Evolutionary conservation across 768 basidiomycete genomes (phyloP), one percentile per base, ranked within the genome.

Genomic region (Gelatoporia subvermispora): DNA sequence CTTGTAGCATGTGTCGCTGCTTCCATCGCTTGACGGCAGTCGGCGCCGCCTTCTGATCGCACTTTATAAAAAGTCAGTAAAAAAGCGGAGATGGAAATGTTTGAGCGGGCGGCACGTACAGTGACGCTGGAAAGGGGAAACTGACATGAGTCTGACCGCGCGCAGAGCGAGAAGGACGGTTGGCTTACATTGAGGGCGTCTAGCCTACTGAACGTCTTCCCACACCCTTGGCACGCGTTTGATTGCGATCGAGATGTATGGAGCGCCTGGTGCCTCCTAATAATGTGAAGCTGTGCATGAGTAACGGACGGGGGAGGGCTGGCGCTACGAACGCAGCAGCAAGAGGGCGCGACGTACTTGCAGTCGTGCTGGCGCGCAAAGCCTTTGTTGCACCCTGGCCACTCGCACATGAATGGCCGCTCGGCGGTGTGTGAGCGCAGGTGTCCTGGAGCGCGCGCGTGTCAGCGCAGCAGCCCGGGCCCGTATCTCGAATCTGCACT

Each of bases 301-400:
- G 56, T 13, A 52, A 45, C 13, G 38, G 42, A 41, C 37, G 37
- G 11, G 21, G 16, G 36, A 41, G 35, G 41, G 47, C 24, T 23
- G 42, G 43, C 37, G 50, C 47, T 44, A 21, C 47, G 7, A 13
- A 13, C 28, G 28, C 28, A 4, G 28, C 21, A 34, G 35, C 42
- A 31, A 11, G 37, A n/a, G 35, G 37, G 35, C 22, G n/a, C 36
- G 16, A 82, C 87, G 63, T 61, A 88, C 85, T 96, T 96, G 88
- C 93, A 95, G 64, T 97, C 93, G 66, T 97, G 93, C 65, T 94
- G 91, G 39, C 93, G 79, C 43, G 93, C 93, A 64, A 96, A 95
- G 21, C 90, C 87, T 65, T 96, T 97, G 63, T 87, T 88, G 66
- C 93, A 97, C 24, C 92, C 93, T 11, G 90, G 88, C 79, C 88